Base-by-base conservation (phyloP, 805 yeast genomes). In the Babjeviella inositovora region DNA sequence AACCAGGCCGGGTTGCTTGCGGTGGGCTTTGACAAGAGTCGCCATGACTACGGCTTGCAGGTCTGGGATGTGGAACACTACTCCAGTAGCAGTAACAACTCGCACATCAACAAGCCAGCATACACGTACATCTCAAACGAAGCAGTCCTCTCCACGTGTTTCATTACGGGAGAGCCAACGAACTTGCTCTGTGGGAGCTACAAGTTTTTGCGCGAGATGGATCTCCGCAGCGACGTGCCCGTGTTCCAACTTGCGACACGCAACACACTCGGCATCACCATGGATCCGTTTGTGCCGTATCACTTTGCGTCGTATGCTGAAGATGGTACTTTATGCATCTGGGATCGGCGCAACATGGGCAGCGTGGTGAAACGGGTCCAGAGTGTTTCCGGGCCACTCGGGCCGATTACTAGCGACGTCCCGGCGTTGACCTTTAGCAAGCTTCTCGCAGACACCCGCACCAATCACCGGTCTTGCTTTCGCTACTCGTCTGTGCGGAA, bases 291-390 rank as follows among this genome's bases (percentile, higher is more conserved):
- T 38, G 69, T 71, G 37, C 60, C 59, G 8, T 61, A 66, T 43
- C 57, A 65, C 30, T 80, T 85, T 43, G 68, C 81, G 10, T 71
- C 92, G 0, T 66, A 66, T 31, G 68, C 80, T 24, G 94, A 84
- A 34, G 87, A 79, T 37, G 93, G 94, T 2, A 66, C 90, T 1
- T 48, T 84, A 23, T 73, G 87, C 0, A 56, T 85, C 6, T 85
- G 85, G 80, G 93, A 79, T 41, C 57, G 81, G 31, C 53, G 93
- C 32, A 71, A 62, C 32, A 41, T 79, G 21, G 43, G 56, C 0
- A 35, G 44, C 12, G 43, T 36, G 35, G 36, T 28, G 18, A 19
- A 33, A 8, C 28, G 27, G 3, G 21, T 16, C 18, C 25, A 32
- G 4, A 31, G 27, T 21, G 43, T 41, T 13, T 9, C 5, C 30